phyloP scores from a whole-genome alignment of 768 basidiomycete genomes.

The Leccinum broughii region DNA sequence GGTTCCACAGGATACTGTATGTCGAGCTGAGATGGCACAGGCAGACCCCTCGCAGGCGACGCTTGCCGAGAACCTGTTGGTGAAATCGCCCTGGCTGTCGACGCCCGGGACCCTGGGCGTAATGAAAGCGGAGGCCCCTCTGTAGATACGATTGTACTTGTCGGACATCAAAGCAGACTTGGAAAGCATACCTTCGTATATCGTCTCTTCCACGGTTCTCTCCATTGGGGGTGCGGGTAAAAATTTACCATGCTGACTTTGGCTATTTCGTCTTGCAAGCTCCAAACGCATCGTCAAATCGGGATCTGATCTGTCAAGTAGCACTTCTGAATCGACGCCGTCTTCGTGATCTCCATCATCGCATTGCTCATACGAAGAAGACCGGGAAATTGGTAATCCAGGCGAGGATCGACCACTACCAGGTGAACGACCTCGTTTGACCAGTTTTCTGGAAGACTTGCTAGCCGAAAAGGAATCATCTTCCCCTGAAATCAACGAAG shows the following conservation, averaged over 20 bases:
- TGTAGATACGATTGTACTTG: conserved; percentile 25
- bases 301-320: conserved; percentile 66
- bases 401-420: conserved; percentile 36
- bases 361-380: conserved; percentile 44
- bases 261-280: conserved; percentile 81
- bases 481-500: conserved; percentile 60
- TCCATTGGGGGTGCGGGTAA: conserved; percentile 43
- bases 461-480: conserved; percentile 55
- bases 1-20: conserved; percentile 55
- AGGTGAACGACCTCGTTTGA: conserved; percentile 49
- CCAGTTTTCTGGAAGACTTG: conserved; percentile 44
- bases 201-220: conserved; percentile 58
- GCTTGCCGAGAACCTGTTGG: conserved; percentile 50
- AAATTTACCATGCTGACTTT: conserved; percentile 62
- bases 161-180: conserved; percentile 1
- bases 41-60: conserved; percentile 38
- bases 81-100: conserved; percentile 40
- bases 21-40: conserved; percentile 40
- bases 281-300: conserved; percentile 79
- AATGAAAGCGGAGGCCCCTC: conserved; percentile 60
- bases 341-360: conserved; percentile 44
- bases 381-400: conserved; percentile 39
- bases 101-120: conserved; percentile 56
- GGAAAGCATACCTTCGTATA: conserved; percentile 69
- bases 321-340: conserved; percentile 41